Conservation (phyloP, 2,329 filamentous ascomycete genomes). For the Mycosphaerella arachidis region DNA sequence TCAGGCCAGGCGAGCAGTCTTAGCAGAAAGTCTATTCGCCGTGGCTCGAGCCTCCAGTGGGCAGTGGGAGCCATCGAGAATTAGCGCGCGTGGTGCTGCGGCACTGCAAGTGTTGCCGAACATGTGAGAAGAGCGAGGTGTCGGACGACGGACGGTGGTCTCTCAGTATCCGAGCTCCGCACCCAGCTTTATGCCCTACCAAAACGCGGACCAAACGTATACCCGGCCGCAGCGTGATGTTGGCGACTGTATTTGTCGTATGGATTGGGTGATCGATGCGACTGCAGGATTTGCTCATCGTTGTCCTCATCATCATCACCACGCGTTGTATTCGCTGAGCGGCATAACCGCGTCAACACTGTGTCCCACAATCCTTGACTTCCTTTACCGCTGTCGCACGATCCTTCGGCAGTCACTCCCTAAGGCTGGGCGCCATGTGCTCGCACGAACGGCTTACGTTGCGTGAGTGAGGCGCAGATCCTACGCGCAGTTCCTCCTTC, state of each 20-base stretch:
- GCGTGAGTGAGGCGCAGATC: constrained; percentile 10
- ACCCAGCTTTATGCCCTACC: no score
- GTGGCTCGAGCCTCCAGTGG: not conserved
- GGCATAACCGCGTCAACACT: no score
- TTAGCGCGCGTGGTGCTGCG: constrained; percentile 1
- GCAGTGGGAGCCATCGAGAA: not conserved
- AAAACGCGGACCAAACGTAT: not conserved
- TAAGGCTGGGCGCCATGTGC: constrained; percentile 8
- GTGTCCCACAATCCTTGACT: not conserved
- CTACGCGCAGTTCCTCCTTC: not conserved
- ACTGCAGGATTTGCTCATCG: no score
- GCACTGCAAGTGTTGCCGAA: not conserved
- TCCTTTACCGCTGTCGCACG: not conserved
- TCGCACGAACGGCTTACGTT: constrained; percentile 9
- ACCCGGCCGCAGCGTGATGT: no score
- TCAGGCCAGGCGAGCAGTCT: not conserved
- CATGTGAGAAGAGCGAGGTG: no score
- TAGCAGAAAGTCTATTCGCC: constrained; percentile 4
- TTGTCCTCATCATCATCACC: no score
- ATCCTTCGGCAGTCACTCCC: not conserved
- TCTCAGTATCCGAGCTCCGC: no score
- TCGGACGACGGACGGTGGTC: no score
- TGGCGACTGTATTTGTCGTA: no score
- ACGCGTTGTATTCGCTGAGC: no score
- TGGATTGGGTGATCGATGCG: no score